Percentiles rank a stretch among this genome's conserved stretches.
phyloP scores from a whole-genome alignment of 768 basidiomycete genomes.

The Hygrocybe punicea region DNA sequence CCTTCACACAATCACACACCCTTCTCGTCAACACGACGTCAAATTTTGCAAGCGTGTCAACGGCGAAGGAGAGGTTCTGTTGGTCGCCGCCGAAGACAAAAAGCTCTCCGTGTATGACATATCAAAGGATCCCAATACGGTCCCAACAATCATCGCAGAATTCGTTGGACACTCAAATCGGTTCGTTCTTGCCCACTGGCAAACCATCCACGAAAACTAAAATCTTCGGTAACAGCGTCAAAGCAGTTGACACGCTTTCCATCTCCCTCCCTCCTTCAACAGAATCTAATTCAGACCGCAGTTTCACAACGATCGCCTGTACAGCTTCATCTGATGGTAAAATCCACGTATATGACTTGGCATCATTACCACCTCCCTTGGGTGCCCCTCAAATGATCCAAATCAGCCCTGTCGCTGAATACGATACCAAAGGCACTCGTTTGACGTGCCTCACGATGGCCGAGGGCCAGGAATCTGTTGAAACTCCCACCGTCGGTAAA shows the following conservation, averaged over 20 bases:
- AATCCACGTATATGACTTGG: slow-evolving; percentile 72
- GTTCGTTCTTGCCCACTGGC: slow-evolving; percentile 41
- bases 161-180: slow-evolving; percentile 83
- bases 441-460: slow-evolving; percentile 71
- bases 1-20: slow-evolving; percentile 67
- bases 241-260: slow-evolving; percentile 66
- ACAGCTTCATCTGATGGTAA: slow-evolving; percentile 90
- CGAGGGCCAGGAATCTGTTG: slow-evolving; percentile 37
- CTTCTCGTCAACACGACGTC: slow-evolving; percentile 81
- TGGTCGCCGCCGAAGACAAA: slow-evolving; percentile 88
- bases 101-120: slow-evolving; percentile 76
- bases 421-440: slow-evolving; percentile 83
- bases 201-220: neutral
- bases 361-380: slow-evolving; percentile 38
- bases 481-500: slow-evolving; percentile 13
- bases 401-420: slow-evolving; percentile 57
- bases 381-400: slow-evolving; percentile 18
- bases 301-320: slow-evolving; percentile 59
- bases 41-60: slow-evolving; percentile 64
- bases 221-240: slow-evolving; percentile 57
- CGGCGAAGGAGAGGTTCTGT: slow-evolving; percentile 61
- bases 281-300: slow-evolving; percentile 14
- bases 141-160: slow-evolving; percentile 62
- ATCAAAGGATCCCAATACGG: slow-evolving; percentile 39
- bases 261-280: slow-evolving; percentile 48